These are phyloP conservation scores for Kwoniella dejecticola DNA, from an alignment of 768 basidiomycete species.

Conservation along the genomic window DNA sequence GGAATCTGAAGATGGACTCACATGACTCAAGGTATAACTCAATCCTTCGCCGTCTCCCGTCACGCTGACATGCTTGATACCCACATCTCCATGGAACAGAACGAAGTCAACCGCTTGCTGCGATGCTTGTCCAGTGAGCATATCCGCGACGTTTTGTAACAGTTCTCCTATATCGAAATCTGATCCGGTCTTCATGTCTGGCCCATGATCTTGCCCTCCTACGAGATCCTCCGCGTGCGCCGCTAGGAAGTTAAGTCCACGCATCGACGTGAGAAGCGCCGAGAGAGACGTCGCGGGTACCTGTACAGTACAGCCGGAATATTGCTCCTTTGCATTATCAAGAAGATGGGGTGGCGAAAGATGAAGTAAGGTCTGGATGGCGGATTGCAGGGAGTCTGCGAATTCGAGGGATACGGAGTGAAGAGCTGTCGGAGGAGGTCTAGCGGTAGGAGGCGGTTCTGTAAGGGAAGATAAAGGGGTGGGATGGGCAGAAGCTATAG, in stretches of 20 bases:
- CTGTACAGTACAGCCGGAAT: conserved; percentile 82
- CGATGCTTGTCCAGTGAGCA: conserved; percentile 78
- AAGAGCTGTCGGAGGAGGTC: conserved; percentile 34
- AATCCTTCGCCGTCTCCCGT: conserved; percentile 82
- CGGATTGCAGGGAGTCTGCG: conserved; percentile 85
- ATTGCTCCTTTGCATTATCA: conserved; percentile 90
- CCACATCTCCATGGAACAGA: conserved; percentile 83
- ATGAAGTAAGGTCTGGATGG: conserved; percentile 87
- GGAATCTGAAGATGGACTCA: conserved; percentile 59
- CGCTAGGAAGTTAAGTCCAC: conserved; percentile 88
- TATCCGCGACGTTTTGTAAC: conserved; percentile 84
- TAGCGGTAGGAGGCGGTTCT: conserved; percentile 12
- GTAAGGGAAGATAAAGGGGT: conserved; percentile 17
- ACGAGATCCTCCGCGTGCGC: conserved; percentile 59
- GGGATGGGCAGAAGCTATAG: conserved; percentile 17
- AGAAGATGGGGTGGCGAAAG: conserved; percentile 85
- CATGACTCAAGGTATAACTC: conserved; percentile 78
- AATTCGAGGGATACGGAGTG: conserved; percentile 72
- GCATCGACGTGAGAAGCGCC: conserved; percentile 86
- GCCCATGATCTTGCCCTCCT: conserved; percentile 9
- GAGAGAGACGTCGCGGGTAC: conserved; percentile 86
- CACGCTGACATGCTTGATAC: conserved; percentile 82
- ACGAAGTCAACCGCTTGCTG: conserved; percentile 86
- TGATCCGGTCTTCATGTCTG: conserved; percentile 52
- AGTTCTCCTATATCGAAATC: conserved; percentile 92